Base-by-base conservation (phyloP, 768 basidiomycete genomes). In the Phlebiopsis gigantea region DNA sequence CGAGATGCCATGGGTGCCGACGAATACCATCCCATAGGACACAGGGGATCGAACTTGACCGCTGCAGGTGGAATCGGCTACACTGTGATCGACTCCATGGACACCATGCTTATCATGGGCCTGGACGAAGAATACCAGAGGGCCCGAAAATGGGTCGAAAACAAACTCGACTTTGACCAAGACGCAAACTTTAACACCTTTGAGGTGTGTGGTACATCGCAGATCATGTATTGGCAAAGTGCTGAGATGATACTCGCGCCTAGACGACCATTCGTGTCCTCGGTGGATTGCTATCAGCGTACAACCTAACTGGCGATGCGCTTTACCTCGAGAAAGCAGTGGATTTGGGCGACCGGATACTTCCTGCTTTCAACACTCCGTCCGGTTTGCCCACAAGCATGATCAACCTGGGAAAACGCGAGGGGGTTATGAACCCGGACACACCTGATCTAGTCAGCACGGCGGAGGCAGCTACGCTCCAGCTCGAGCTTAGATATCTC, bases 251-350 rank as follows among this genome's bases (percentile, higher is more conserved):
- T 4, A 39, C 45, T 41, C 4, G 34, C 8, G 46, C 42, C 12
- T 60, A 95, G 92, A 94, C 90, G 1, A 97, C 93, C 0, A 98
- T 97, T 52, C 85, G 95, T 22, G 81, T 96, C 1, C 77, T 98
- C 2, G 95, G 96, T 8, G 96, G 96, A 0, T 79, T 98, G 4
- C 76, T 98, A 1, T 85, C 93, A 1, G 88, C 93, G 0, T 85
- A 93, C 66, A 83, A 93, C 64, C 79, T 97, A 9, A 85, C 90
- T 0, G 77, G 69, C 1, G 88, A 94, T 57, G 63, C 74, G 4
- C 63, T 95, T 2, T 93, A 83, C 67, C 79, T 97, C 9, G 76
- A 85, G 56, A 85, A 84, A 59, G 92, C 95, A 1, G 71, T 77
- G 9, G 93, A 97, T 54, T 83, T 98, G 1, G 94, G 84, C 14